A percentile compares a stretch with the other conserved stretches of the same genome.
Conservation (phyloP, 2,329 filamentous ascomycete species). For the Ophiostoma ulmi region DNA sequence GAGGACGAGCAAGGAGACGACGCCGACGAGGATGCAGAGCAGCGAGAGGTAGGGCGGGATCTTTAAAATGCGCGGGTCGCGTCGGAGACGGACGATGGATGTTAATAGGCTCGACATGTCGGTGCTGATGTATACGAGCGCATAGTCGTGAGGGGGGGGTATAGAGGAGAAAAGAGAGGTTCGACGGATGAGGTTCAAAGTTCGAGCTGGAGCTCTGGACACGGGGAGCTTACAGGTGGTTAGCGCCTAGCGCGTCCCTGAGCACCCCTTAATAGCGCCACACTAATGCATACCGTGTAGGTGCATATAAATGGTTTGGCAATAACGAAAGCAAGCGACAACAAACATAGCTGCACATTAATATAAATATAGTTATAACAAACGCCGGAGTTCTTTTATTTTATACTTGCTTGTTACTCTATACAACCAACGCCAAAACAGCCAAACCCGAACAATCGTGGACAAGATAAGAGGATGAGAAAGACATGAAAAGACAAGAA, state of each 20-base stretch:
- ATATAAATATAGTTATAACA: background rate
- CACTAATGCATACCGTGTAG: background rate
- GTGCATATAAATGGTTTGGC: background rate
- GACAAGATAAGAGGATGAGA: background rate
- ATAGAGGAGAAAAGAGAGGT: background rate
- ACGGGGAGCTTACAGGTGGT: constrained; percentile 17
- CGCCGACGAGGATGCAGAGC: constrained; percentile 75
- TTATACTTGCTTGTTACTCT: background rate
- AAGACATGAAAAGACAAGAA: background rate
- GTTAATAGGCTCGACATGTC: constrained; percentile 1
- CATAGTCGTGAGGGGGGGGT: background rate
- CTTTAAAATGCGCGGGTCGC: constrained; percentile 75
- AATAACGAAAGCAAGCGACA: background rate
- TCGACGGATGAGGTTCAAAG: background rate
- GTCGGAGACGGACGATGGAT: constrained; percentile 63
- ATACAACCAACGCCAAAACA: background rate
- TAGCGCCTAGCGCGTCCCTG: constrained; percentile 18
- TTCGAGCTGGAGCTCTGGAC: constrained; percentile 17
- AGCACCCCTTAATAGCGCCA: constrained; percentile 17
- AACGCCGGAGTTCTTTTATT: background rate
- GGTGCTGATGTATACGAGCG: background rate
- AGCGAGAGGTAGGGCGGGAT: constrained; percentile 83
- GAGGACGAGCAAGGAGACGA: constrained; percentile 83
- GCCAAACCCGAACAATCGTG: background rate
- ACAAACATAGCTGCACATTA: background rate